These are phyloP conservation scores for Seiridium unicorne DNA, from an alignment of 2,329 filamentous ascomycete genomes.

Conservation along the genomic window DNA sequence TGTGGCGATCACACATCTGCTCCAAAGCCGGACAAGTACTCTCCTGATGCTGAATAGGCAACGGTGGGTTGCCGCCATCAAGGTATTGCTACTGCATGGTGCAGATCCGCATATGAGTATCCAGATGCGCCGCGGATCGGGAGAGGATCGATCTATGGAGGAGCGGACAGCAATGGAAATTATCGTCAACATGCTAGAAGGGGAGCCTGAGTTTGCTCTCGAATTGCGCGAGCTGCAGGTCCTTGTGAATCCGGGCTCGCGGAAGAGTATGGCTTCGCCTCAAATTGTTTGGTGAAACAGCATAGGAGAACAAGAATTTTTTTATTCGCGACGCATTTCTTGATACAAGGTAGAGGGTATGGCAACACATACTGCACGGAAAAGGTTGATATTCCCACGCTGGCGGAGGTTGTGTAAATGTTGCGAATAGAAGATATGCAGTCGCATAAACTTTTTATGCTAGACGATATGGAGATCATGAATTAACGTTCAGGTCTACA, in stretches of 20 bases:
- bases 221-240: conserved; percentile 27
- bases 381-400: too few species aligned
- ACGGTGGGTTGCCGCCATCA: conserved; percentile 28
- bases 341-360: too few species aligned
- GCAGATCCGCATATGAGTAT: conserved; percentile 26
- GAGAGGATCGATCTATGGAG: conserved; percentile 21
- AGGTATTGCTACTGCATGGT: conserved; percentile 25
- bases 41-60: conserved; percentile 27
- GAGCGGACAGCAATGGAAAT: conserved; percentile 25
- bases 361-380: too few species aligned
- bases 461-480: too few species aligned
- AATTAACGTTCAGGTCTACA: too few species aligned
- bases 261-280: neutral
- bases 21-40: conserved; percentile 26
- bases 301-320: too few species aligned
- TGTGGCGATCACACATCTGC: conserved; percentile 27
- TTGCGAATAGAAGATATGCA: too few species aligned
- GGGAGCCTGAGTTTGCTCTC: conserved; percentile 29
- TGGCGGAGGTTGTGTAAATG: too few species aligned
- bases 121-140: conserved; percentile 19
- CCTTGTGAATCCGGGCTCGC: conserved; percentile 13
- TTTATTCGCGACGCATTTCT: too few species aligned
- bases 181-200: conserved; percentile 27
- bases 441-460: too few species aligned
- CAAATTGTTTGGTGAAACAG: neutral